phyloP scores from a whole-genome alignment of 2,329 filamentous ascomycete species.

The Periglandula ipomoeae region DNA sequence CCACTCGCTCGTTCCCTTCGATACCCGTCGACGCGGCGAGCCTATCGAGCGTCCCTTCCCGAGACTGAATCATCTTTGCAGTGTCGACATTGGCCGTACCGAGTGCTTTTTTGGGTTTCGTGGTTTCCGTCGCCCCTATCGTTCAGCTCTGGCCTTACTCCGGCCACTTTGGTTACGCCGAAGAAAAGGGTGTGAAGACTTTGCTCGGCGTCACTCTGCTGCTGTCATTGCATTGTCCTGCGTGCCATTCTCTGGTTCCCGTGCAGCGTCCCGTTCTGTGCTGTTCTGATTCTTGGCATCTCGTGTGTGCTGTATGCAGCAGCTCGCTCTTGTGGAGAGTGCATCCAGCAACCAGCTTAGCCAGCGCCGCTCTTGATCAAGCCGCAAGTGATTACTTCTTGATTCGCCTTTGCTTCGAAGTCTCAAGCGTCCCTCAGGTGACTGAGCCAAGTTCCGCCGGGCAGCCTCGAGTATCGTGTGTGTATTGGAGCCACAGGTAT shows the following conservation, averaged over 20 bases:
- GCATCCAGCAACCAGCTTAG: background rate
- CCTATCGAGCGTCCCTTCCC: constrained; percentile 26
- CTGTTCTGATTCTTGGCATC: background rate
- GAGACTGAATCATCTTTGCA: constrained; percentile 17
- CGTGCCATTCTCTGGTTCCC: background rate
- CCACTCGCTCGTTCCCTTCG: constrained; percentile 21
- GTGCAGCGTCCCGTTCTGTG: background rate
- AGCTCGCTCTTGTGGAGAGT: background rate
- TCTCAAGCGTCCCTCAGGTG: constrained; percentile 1
- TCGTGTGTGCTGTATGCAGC: background rate
- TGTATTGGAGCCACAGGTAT: constrained; percentile 16
- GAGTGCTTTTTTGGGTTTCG: constrained; percentile 3
- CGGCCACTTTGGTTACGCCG: background rate
- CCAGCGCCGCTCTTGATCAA: background rate
- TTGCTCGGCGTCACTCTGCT: constrained; percentile 1
- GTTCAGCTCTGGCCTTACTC: constrained; percentile 4
- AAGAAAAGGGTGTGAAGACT: constrained; percentile 1
- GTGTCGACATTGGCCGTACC: constrained; percentile 10
- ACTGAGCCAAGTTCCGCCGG: background rate
- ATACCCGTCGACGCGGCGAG: constrained; percentile 11
- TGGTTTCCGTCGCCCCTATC: constrained; percentile 12
- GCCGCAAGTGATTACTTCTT: background rate
- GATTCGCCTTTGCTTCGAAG: background rate
- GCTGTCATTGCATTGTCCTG: background rate
- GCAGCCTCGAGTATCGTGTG: background rate